Percentiles rank a stretch among this genome's conserved stretches.
phyloP scores from a whole-genome alignment of 164 flowering plant species.

The Liquidambar formosana region DNA sequence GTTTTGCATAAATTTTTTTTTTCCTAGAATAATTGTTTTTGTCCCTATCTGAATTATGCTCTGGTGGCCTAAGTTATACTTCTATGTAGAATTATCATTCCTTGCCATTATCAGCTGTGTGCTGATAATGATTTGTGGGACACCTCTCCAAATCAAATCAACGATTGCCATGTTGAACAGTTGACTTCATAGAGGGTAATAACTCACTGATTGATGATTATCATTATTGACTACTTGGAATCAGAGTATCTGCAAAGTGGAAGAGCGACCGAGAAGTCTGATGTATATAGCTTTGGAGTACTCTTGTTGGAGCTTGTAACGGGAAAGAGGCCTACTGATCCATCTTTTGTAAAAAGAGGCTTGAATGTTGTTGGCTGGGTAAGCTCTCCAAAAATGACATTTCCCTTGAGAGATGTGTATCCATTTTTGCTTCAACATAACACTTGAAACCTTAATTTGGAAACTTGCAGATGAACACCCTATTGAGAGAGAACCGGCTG shows the following conservation, averaged over 20 bases:
- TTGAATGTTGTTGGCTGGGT: constrained; percentile 98
- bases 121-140: too few species aligned
- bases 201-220: background rate
- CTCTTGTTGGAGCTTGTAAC: constrained; percentile 90
- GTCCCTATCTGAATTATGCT: too few species aligned
- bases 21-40: too few species aligned
- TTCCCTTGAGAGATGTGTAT: too few species aligned
- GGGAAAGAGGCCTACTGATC: constrained; percentile 97
- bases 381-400: constrained; percentile 24
- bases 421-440: background rate
- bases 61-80: too few species aligned
- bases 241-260: constrained; percentile 94
- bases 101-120: too few species aligned
- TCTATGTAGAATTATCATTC: too few species aligned
- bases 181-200: too few species aligned
- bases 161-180: too few species aligned
- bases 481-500: constrained; percentile 59
- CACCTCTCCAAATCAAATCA: too few species aligned
- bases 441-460: background rate
- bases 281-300: constrained; percentile 96
- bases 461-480: constrained; percentile 72
- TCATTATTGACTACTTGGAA: background rate
- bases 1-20: too few species aligned
- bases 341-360: constrained; percentile 73
- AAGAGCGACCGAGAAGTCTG: constrained; percentile 89